Evolutionary conservation across 2,329 filamentous ascomycete species (phyloP).

Genomic region (Alternaria arborescens): DNA sequence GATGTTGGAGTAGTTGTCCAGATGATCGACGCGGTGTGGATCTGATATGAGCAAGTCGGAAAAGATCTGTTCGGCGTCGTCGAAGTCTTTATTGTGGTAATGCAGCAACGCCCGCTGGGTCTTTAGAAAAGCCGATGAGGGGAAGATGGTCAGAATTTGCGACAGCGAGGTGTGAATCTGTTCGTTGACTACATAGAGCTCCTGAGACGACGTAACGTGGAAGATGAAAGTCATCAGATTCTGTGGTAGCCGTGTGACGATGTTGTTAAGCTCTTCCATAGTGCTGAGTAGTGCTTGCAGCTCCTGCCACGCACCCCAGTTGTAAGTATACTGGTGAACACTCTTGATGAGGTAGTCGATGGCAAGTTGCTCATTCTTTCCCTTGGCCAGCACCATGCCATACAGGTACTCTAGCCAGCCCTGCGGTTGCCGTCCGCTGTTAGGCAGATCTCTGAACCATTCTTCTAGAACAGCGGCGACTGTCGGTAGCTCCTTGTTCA

Average conservation of each 20-base stretch:
- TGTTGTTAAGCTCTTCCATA: conserved; percentile 81
- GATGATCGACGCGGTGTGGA: conserved; percentile 78
- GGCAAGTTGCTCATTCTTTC: conserved; percentile 87
- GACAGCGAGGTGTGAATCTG: conserved; percentile 77
- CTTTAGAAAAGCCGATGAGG: conserved; percentile 85
- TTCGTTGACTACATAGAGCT: conserved; percentile 86
- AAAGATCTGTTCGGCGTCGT: conserved; percentile 69
- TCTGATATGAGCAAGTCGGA: conserved; percentile 74
- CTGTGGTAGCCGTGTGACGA: conserved; percentile 77
- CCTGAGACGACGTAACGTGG: conserved; percentile 87
- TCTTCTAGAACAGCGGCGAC: conserved; percentile 79
- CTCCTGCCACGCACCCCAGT: conserved; percentile 98
- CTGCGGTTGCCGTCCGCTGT: conserved; percentile 71
- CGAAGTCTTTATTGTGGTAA: conserved; percentile 86
- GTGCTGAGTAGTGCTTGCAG: conserved; percentile 81
- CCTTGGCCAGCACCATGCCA: conserved; percentile 86
- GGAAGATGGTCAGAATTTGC: conserved; percentile 84
- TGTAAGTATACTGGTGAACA: conserved; percentile 89
- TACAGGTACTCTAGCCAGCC: conserved; percentile 97
- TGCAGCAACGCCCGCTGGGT: conserved; percentile 87
- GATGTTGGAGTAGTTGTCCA: conserved; percentile 98
- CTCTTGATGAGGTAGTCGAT: conserved; percentile 88
- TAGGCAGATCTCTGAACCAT: conserved; percentile 75
- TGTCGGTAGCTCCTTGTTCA: conserved; percentile 83
- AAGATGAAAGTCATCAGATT: conserved; percentile 96